These are phyloP conservation scores for Casuarina cunninghamiana DNA, from an alignment of 306 rosid species.

Conservation along the genomic window DNA sequence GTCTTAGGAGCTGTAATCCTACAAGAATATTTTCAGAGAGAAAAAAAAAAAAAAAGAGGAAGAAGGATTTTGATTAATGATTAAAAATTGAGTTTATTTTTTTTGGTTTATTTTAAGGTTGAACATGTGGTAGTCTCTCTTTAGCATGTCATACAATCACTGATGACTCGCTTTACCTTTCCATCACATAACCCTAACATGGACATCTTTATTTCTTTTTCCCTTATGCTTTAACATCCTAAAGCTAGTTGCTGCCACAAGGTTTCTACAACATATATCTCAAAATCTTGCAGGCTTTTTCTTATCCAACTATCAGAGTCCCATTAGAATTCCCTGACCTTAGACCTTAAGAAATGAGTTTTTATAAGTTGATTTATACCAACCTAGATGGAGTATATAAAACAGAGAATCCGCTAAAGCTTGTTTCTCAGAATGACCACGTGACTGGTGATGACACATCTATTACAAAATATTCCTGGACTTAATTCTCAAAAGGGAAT, in stretches of 20 bases:
- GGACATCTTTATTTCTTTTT: neutral
- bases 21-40: too few relatives aligned
- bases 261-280: neutral
- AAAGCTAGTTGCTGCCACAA: neutral
- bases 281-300: neutral
- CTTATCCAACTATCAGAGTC: neutral
- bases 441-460: neutral
- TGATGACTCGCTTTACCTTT: neutral
- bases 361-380: neutral
- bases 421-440: neutral
- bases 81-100: neutral
- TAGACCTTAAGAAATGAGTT: neutral
- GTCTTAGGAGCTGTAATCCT: too few relatives aligned
- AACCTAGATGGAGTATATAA: neutral
- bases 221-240: neutral
- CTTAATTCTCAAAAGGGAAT: neutral
- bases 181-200: slow-evolving; percentile 1
- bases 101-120: neutral
- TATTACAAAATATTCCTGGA: neutral
- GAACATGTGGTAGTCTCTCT: neutral
- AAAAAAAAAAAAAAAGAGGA: too few relatives aligned
- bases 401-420: neutral
- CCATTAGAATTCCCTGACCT: neutral
- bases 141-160: neutral
- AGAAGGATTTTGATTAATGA: too few relatives aligned